phyloP scores from a whole-genome alignment of 1,139 yeast genomes.

The Suhomyces guaymorum region DNA sequence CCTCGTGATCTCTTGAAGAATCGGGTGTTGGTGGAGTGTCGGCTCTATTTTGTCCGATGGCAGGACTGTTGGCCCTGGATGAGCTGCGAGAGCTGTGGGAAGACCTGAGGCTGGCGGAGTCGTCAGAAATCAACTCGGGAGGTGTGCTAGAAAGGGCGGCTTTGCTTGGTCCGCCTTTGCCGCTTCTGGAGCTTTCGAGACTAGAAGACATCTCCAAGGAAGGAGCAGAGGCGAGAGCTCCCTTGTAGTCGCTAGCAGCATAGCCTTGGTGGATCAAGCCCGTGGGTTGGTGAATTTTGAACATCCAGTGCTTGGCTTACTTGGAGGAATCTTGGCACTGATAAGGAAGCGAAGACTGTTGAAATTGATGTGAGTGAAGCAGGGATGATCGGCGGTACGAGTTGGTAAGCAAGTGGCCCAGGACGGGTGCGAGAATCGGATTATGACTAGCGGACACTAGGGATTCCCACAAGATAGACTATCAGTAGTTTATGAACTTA shows the following conservation, averaged over 20 bases:
- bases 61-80: constrained; percentile 12
- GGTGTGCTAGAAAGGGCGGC: constrained; percentile 4
- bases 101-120: constrained; percentile 10
- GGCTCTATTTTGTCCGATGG: constrained; percentile 5
- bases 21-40: constrained; percentile 12
- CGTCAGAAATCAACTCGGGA: constrained; percentile 11
- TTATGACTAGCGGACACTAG: too few relatives aligned
- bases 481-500: too few relatives aligned
- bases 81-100: constrained; percentile 12
- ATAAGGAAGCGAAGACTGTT: not conserved
- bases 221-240: not conserved
- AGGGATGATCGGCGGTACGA: not conserved
- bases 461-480: too few relatives aligned
- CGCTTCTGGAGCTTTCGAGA: constrained; percentile 5
- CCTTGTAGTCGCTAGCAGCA: not conserved
- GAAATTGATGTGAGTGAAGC: not conserved
- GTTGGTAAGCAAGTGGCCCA: not conserved
- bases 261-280: not conserved
- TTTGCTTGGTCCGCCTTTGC: constrained; percentile 2
- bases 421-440: too few relatives aligned
- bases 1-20: not conserved
- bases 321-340: not conserved
- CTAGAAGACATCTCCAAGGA: not conserved
- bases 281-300: not conserved
- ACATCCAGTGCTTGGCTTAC: not conserved